phyloP scores from a whole-genome alignment of 2,329 filamentous ascomycete genomes.

The Ascochyta pisi region DNA sequence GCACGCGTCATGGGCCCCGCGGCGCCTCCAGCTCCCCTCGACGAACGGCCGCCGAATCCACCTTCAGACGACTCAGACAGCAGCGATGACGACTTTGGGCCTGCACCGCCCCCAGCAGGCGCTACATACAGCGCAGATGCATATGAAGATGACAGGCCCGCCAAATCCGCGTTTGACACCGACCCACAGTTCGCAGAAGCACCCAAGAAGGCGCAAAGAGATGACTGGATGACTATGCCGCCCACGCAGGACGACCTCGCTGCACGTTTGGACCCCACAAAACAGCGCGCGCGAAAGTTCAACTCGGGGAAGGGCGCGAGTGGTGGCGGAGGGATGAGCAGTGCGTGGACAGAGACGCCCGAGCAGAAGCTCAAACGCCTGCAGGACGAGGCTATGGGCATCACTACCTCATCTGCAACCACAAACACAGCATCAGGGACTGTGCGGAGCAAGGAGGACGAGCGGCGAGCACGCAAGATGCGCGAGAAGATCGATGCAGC shows the following conservation, averaged over 20 bases:
- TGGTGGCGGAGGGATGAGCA: constrained; percentile 59
- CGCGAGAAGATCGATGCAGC: constrained; percentile 61
- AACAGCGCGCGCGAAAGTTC: constrained; percentile 82
- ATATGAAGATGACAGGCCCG: constrained; percentile 8
- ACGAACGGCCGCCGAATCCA: constrained; percentile 54
- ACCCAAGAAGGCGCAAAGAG: constrained; percentile 66
- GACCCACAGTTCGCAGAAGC: constrained; percentile 39
- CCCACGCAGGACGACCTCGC: constrained; percentile 58
- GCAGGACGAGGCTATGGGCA: constrained; percentile 81
- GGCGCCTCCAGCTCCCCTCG: constrained; percentile 58
- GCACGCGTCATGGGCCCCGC: constrained; percentile 60
- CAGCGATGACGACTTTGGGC: constrained; percentile 56
- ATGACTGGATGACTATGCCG: constrained; percentile 68
- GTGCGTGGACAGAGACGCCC: constrained; percentile 88
- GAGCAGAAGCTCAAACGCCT: constrained; percentile 84
- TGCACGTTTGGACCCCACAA: constrained; percentile 79
- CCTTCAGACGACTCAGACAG: constrained; percentile 45
- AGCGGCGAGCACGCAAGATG: constrained; percentile 58
- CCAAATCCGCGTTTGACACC: constrained; percentile 42
- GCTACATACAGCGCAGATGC: constrained; percentile 21
- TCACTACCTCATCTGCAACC: constrained; percentile 55
- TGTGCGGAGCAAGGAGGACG: constrained; percentile 49
- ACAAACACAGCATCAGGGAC: constrained; percentile 31
- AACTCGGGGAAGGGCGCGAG: constrained; percentile 70
- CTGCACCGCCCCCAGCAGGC: constrained; percentile 50